These are phyloP conservation scores for Botryotinia globosa DNA, from an alignment of 2,329 filamentous ascomycete genomes.

Conservation along the genomic window DNA sequence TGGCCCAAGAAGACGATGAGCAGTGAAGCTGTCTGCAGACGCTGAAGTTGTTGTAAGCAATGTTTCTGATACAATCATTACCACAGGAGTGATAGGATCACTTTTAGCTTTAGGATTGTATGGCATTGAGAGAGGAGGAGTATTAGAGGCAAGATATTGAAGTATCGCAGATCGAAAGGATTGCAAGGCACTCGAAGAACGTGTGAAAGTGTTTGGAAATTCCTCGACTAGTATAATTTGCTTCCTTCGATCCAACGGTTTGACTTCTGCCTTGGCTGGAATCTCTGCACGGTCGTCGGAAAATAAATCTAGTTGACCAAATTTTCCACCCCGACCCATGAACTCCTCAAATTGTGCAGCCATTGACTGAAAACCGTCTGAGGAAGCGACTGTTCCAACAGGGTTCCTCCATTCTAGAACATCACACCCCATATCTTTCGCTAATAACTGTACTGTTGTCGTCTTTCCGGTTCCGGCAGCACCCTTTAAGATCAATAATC, in stretches of 20 bases:
- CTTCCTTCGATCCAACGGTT: slow-evolving; percentile 38
- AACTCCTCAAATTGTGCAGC: slow-evolving; percentile 91
- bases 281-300: slow-evolving; percentile 31
- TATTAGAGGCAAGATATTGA: slow-evolving; percentile 69
- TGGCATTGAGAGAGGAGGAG: slow-evolving; percentile 52
- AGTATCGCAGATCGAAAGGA: slow-evolving; percentile 74
- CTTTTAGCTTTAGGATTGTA: slow-evolving; percentile 37
- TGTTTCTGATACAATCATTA: slow-evolving; percentile 91
- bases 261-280: slow-evolving; percentile 35
- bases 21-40: slow-evolving; percentile 86
- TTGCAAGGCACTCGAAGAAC: slow-evolving; percentile 60
- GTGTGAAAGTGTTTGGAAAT: slow-evolving; percentile 72
- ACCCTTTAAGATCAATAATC: slow-evolving; percentile 81
- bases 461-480: slow-evolving; percentile 92
- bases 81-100: slow-evolving; percentile 64
- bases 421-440: slow-evolving; percentile 71
- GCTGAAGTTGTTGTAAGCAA: slow-evolving; percentile 81
- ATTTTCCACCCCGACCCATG: slow-evolving; percentile 75
- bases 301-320: slow-evolving; percentile 62
- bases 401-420: slow-evolving; percentile 92
- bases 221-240: slow-evolving; percentile 76
- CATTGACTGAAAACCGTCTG: slow-evolving; percentile 64
- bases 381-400: slow-evolving; percentile 53
- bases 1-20: slow-evolving; percentile 82
- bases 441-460: slow-evolving; percentile 75